A percentile compares a stretch with the other conserved stretches of the same genome.
These are phyloP conservation scores for Carex kokanica DNA, from an alignment of 176 grass and related monocot genomes.

Conservation along the genomic window DNA sequence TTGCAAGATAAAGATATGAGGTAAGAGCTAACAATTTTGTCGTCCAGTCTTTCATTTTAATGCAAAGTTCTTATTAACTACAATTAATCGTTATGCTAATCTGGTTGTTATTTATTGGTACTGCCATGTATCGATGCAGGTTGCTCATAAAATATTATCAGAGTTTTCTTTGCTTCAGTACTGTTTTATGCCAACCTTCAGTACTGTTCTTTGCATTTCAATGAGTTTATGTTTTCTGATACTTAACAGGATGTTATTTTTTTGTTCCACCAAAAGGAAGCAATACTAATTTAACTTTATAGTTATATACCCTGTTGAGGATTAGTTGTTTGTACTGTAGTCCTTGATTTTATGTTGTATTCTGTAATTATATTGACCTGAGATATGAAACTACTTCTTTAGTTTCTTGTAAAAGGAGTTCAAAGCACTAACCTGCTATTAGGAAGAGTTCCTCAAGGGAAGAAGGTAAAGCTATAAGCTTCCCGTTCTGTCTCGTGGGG, in stretches of 20 bases:
- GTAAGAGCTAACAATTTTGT: slow-evolving; percentile 4
- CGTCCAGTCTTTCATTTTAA: neutral
- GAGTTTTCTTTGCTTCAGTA: neutral
- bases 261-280: neutral
- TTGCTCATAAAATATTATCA: neutral
- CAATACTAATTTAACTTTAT: neutral
- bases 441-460: slow-evolving; percentile 57
- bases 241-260: neutral
- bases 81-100: neutral
- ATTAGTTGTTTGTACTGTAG: neutral
- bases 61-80: neutral
- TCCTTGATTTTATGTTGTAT: slow-evolving; percentile 8
- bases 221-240: neutral
- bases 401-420: neutral
- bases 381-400: neutral
- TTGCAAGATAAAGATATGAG: neutral
- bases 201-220: neutral
- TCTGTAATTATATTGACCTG: neutral
- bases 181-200: neutral
- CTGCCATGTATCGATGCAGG: neutral
- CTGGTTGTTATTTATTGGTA: neutral
- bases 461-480: slow-evolving; percentile 68
- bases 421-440: slow-evolving; percentile 58
- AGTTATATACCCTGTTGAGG: neutral
- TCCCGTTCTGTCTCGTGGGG: slow-evolving; percentile 34